Base-by-base conservation (phyloP, 495 filamentous ascomycete species). In the Glarea lozoyensis region DNA sequence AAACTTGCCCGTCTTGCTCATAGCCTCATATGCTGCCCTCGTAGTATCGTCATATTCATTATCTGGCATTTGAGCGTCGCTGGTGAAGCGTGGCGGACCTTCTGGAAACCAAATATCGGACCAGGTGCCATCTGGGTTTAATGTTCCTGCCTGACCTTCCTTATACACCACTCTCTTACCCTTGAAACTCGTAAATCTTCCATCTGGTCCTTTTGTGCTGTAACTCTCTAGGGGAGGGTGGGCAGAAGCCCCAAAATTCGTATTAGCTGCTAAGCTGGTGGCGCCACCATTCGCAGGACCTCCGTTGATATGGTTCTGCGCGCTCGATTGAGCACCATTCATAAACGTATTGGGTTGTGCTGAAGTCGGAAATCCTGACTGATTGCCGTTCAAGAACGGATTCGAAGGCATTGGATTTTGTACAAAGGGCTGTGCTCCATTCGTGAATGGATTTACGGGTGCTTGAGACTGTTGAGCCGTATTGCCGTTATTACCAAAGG, bases 31-130 rank as follows among this genome's bases (percentile, higher is more conserved):
- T 11, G 42, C 52, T 11, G 38, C 32, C 16, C 45, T 46, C 12
- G 37, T 44, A 9, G 37, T 20, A 11, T 54, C 51, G 15, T 52
- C 46, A 32, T 54, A 54, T 12, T 24, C 17, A 3, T 40, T 39
- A 17, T 45, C 42, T 16, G 42, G 33, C 21, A 49, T 16, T 19
- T 46, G 25, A 10, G 43, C 35, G 23, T 45, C 53, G 30, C 34
- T 16, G 13, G 44, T 22, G 10, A 17, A 37, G 22, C 33, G 3
- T 17, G 55, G 55, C 4, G 52, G 36, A 16, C 55, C 55, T 23
- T 56, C 21, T 0, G 55, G 55, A 44, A 58, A 58, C 46, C 49
- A 53, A 6, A 58, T 55, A 20, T 53, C 55, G 25, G 41, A n/a
- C 55, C 52, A 55, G 4, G 16, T 41, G 0, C 46, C 49, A 35